Conservation (phyloP, 2,329 filamentous ascomycete genomes). For the Penicillium oxalicum region DNA sequence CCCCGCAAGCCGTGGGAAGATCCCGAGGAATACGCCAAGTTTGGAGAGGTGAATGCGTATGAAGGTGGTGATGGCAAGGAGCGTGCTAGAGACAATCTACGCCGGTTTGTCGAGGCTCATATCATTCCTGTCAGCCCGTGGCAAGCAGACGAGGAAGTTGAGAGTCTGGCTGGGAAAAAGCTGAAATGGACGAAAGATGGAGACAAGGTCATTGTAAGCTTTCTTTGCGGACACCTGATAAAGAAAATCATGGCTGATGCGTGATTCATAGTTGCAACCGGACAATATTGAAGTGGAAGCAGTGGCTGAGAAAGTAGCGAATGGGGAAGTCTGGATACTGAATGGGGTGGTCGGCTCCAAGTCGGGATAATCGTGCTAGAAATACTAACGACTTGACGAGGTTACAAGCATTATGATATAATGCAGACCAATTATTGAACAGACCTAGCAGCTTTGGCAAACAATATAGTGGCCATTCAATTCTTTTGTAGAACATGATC, state of each 20-base stretch:
- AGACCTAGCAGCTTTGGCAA: neutral
- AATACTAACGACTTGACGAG: constrained; percentile 7
- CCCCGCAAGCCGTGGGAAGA: constrained; percentile 71
- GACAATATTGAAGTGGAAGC: constrained; percentile 70
- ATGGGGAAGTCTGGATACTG: constrained; percentile 83
- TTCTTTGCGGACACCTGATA: neutral
- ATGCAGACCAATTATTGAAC: constrained; percentile 5
- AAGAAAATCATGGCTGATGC: constrained; percentile 7
- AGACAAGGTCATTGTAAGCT: constrained; percentile 59
- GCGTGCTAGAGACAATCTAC: constrained; percentile 69
- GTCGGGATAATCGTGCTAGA: constrained; percentile 5
- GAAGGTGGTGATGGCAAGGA: constrained; percentile 68
- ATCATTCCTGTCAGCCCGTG: constrained; percentile 71
- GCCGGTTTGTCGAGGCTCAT: constrained; percentile 79
- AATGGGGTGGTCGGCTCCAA: constrained; percentile 54
- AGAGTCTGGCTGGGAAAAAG: constrained; percentile 62
- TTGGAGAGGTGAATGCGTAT: constrained; percentile 64
- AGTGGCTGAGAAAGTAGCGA: constrained; percentile 69
- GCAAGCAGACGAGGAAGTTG: constrained; percentile 59
- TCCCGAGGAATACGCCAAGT: constrained; percentile 61
- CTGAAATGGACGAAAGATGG: constrained; percentile 74
- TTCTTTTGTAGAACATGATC: too few relatives aligned
- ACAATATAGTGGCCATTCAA: too few relatives aligned
- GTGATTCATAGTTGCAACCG: constrained; percentile 52
- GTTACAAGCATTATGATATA: constrained; percentile 9